phyloP scores from a whole-genome alignment of 495 filamentous ascomycete genomes.

The Thozetella sp. region DNA sequence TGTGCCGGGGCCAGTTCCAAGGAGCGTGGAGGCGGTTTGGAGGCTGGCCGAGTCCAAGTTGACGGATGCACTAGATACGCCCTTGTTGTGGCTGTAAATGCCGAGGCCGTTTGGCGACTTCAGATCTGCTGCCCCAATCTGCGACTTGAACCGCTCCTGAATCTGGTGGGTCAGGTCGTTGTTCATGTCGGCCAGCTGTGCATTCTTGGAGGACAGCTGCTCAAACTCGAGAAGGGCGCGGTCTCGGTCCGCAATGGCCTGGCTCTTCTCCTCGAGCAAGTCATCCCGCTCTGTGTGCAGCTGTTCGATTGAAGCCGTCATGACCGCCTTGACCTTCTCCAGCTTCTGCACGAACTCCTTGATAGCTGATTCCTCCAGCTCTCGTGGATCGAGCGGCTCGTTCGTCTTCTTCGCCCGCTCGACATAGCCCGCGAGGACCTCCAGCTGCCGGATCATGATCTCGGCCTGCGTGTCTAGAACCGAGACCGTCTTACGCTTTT shows the following conservation, averaged over 20 bases:
- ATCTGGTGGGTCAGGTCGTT: conserved; percentile 93
- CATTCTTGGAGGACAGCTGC: conserved; percentile 89
- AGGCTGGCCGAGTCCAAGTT: conserved; percentile 50
- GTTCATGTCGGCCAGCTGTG: conserved; percentile 90
- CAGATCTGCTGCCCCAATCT: conserved; percentile 56
- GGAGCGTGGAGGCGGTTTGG: conserved; percentile 54
- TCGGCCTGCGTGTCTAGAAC: conserved; percentile 93
- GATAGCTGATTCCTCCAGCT: conserved; percentile 81
- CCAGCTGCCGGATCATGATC: conserved; percentile 89
- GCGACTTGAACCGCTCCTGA: conserved; percentile 86
- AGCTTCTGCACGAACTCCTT: conserved; percentile 88
- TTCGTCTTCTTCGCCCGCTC: conserved; percentile 72
- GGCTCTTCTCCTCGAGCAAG: conserved; percentile 78
- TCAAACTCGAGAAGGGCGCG: conserved; percentile 94
- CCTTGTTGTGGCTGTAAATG: conserved; percentile 78
- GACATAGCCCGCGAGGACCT: conserved; percentile 71
- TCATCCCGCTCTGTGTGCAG: conserved; percentile 82
- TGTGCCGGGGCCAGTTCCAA: conserved; percentile 59
- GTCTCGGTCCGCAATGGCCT: conserved; percentile 79
- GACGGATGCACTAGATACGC: conserved; percentile 69
- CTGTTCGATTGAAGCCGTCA: conserved; percentile 78
- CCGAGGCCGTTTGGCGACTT: conserved; percentile 77
- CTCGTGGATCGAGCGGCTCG: conserved; percentile 69
- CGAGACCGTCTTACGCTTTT: conserved; percentile 97
- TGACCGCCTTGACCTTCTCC: conserved; percentile 80